Evolutionary conservation across 2,329 filamentous ascomycete species (phyloP).

Genomic region (Scedosporium boydii): DNA sequence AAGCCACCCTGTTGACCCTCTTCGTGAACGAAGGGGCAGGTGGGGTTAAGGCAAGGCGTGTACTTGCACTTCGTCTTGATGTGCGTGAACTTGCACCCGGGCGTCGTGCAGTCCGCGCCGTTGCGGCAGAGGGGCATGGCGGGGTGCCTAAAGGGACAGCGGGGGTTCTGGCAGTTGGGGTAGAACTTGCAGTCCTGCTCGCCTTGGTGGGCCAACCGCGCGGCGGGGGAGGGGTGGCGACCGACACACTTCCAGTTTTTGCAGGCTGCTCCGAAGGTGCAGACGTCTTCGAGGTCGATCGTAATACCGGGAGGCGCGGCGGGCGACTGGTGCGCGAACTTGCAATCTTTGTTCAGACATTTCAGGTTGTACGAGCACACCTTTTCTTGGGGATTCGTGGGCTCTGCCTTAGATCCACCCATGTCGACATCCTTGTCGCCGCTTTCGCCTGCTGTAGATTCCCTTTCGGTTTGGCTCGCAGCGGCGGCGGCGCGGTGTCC

Average conservation of each 20-base stretch:
- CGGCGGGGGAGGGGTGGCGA: slow-evolving; percentile 84
- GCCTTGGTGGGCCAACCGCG: slow-evolving; percentile 66
- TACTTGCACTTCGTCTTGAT: slow-evolving; percentile 77
- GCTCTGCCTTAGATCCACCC: slow-evolving; percentile 41
- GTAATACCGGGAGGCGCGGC: slow-evolving; percentile 69
- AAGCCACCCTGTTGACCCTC: slow-evolving; percentile 82
- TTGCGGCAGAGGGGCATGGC: slow-evolving; percentile 82
- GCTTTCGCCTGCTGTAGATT: slow-evolving; percentile 22
- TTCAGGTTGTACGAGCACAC: slow-evolving; percentile 84
- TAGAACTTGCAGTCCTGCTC: slow-evolving; percentile 87
- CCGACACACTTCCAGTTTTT: slow-evolving; percentile 92
- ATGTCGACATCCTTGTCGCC: slow-evolving; percentile 54
- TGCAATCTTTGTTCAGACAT: slow-evolving; percentile 84
- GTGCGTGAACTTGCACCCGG: slow-evolving; percentile 86
- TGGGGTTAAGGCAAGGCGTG: slow-evolving; percentile 83
- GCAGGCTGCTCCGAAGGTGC: slow-evolving; percentile 81
- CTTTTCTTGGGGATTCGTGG: slow-evolving; percentile 50
- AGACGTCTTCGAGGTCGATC: slow-evolving; percentile 72
- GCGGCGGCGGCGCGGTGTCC: slow-evolving; percentile 15
- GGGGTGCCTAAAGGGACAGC: slow-evolving; percentile 84
- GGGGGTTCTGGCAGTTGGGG: slow-evolving; percentile 80
- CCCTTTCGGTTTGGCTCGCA: slow-evolving; percentile 18
- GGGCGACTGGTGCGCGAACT: slow-evolving; percentile 89
- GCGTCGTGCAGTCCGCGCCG: slow-evolving; percentile 73
- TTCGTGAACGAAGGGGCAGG: slow-evolving; percentile 80